Percentiles rank a stretch among this genome's conserved stretches.
Evolutionary conservation across 1,284 basidiomycete genomes (phyloP).

Genomic region (Trichosporon coremiiforme): DNA sequence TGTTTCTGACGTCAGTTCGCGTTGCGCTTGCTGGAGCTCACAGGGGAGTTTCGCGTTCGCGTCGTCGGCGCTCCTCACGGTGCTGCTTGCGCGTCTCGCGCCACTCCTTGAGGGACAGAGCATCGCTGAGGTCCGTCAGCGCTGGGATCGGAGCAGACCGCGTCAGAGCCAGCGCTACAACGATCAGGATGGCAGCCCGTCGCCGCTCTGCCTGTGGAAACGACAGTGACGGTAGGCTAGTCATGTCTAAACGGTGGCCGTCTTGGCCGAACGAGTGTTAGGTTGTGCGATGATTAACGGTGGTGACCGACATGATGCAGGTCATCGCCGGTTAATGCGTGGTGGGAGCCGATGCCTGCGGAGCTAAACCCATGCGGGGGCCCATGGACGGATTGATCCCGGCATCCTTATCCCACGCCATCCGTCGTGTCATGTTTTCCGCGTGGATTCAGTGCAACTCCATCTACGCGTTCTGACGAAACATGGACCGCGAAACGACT

Average conservation of each 20-base stretch:
- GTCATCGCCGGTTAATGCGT: slow-evolving; percentile 9
- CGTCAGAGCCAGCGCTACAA: slow-evolving; percentile 29
- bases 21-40: no score
- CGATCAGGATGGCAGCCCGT: slow-evolving; percentile 28
- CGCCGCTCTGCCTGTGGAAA: slow-evolving; percentile 29
- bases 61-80: slow-evolving; percentile 40
- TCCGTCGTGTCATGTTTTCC: slow-evolving; percentile 14
- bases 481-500: slow-evolving; percentile 49
- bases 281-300: background rate
- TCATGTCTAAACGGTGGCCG: slow-evolving; percentile 19
- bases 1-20: slow-evolving; percentile 46
- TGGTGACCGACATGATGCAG: background rate
- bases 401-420: background rate
- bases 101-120: slow-evolving; percentile 40
- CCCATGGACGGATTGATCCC: slow-evolving; percentile 13
- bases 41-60: slow-evolving; percentile 52
- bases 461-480: slow-evolving; percentile 13
- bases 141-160: slow-evolving; percentile 14
- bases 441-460: slow-evolving; percentile 8
- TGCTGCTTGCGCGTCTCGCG: slow-evolving; percentile 33
- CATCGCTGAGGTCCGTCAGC: slow-evolving; percentile 27
- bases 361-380: slow-evolving; percentile 13
- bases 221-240: slow-evolving; percentile 27
- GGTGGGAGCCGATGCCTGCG: slow-evolving; percentile 14
- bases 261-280: slow-evolving; percentile 1